phyloP scores from a whole-genome alignment of 139 green algal species.

The Nannochloris sp. region DNA sequence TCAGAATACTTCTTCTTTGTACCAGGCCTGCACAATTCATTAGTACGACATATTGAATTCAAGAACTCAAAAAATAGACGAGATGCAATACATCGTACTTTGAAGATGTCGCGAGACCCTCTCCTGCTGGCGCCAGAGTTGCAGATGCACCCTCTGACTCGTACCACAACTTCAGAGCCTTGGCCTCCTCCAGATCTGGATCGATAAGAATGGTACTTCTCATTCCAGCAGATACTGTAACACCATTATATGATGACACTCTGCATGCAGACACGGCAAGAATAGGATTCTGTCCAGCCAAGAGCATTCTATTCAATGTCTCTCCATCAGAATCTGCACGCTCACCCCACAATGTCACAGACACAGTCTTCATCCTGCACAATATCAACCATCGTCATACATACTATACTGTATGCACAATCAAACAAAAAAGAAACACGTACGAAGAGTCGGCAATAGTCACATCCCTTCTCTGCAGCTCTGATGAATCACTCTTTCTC shows the following conservation, averaged over 20 bases:
- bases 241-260: conserved; percentile 61
- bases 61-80: conserved; percentile 11
- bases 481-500: conserved; percentile 65
- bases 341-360: conserved; percentile 65
- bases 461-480: conserved; percentile 62
- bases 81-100: not conserved
- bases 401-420: no score
- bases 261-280: conserved; percentile 39
- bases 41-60: not conserved
- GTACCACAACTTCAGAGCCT: conserved; percentile 52
- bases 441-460: conserved; percentile 49
- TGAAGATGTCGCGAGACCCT: conserved; percentile 34
- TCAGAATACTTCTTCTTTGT: not conserved
- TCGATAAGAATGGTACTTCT: conserved; percentile 43
- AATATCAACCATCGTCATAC: no score
- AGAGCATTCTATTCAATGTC: conserved; percentile 38
- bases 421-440: no score
- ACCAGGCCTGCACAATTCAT: conserved; percentile 12
- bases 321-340: conserved; percentile 21
- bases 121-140: conserved; percentile 35
- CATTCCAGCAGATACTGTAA: conserved; percentile 46
- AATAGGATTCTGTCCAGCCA: conserved; percentile 13
- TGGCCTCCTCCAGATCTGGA: conserved; percentile 35
- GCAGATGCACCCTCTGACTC: conserved; percentile 28
- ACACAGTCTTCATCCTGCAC: conserved; percentile 53